Base-by-base conservation (phyloP, 495 filamentous ascomycete genomes). In the Podospora tetraspora region DNA sequence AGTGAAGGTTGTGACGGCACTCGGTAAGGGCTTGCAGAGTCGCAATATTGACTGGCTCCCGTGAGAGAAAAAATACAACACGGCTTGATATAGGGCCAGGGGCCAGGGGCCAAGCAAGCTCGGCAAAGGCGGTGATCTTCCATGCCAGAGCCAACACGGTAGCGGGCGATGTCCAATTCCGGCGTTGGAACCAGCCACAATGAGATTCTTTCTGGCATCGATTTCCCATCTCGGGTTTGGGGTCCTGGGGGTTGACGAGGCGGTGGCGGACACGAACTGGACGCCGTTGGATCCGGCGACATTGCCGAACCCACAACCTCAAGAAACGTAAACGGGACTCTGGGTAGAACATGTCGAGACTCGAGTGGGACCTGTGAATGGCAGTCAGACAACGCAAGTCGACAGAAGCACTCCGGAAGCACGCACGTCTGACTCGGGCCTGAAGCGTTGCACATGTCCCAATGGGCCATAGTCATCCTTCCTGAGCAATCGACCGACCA, bases 81-180 rank as follows among this genome's bases (percentile, higher is more conserved):
- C 43, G 59, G 24, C n/a, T 37, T 68, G 68, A 69, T 70, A 70
- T 70, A 69, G 43, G 56, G 29, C 23, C 62, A 56, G 61, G 59
- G 59, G 56, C 9, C 22, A 23, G 37, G 37, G 43, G 43, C 16
- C 43, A 52, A 52, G 19, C 59, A 63, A 61, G 58, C 32, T 37
- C 68, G 27, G 58, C 32, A 59, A 57, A 43, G 22, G 23, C 64
- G 57, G 64, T 23, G 59, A 70, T 21, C n/a, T 25, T 56, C 63
- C 43, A 60, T n/a, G 24, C 23, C 23, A 52, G 32, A 12, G n/a
- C 19, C 43, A 52, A 52, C 19, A 52, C 43, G 43, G 43, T 52
- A 52, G 43, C 29, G 30, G 58, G 23, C 19, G 5, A 10, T 29
- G 12, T n/a, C 64, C 37, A 34, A 65, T 59, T 70, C 25, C 32